Evolutionary conservation across 495 filamentous ascomycete genomes (phyloP).

Genomic region (Oleoguttula mirabilis): DNA sequence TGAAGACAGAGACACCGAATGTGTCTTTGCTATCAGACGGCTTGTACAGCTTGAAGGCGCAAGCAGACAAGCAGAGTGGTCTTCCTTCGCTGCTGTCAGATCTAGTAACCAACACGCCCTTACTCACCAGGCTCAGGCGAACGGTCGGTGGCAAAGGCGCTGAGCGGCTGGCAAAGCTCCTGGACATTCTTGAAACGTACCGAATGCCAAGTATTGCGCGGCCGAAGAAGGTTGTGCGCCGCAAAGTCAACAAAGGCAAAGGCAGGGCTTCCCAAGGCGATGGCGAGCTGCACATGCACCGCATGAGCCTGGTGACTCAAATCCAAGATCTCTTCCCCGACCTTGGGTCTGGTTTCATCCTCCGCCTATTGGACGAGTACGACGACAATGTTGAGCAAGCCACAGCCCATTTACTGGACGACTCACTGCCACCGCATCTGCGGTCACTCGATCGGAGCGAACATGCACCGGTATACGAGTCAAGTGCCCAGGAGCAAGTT

Average conservation of each 20-base stretch:
- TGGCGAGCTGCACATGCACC: slow-evolving; percentile 59
- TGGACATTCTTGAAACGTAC: slow-evolving; percentile 43
- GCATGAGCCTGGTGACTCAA: slow-evolving; percentile 69
- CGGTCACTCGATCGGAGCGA: slow-evolving; percentile 38
- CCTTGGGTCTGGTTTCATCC: slow-evolving; percentile 71
- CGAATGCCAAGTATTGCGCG: slow-evolving; percentile 34
- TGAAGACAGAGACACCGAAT: slow-evolving; percentile 53
- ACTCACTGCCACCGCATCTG: slow-evolving; percentile 55
- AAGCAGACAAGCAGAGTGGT: slow-evolving; percentile 36
- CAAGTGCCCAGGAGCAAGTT: slow-evolving; percentile 15
- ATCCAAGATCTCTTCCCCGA: slow-evolving; percentile 90
- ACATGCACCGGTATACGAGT: slow-evolving; percentile 25
- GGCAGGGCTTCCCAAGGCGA: slow-evolving; percentile 36
- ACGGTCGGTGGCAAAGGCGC: slow-evolving; percentile 22
- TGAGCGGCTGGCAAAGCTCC: slow-evolving; percentile 45
- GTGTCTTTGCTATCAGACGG: slow-evolving; percentile 65
- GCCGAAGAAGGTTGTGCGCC: slow-evolving; percentile 37
- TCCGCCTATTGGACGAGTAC: slow-evolving; percentile 69
- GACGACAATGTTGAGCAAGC: slow-evolving; percentile 64
- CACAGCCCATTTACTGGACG: slow-evolving; percentile 73
- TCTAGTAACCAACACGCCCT: slow-evolving; percentile 49
- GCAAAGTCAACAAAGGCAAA: slow-evolving; percentile 60
- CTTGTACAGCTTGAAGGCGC: slow-evolving; percentile 63
- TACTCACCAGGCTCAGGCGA: slow-evolving; percentile 32
- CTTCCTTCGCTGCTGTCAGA: slow-evolving; percentile 48